Evolutionary conservation across 2,329 filamentous ascomycete genomes (phyloP).

Genomic region (Ambrosiella cleistominuta): DNA sequence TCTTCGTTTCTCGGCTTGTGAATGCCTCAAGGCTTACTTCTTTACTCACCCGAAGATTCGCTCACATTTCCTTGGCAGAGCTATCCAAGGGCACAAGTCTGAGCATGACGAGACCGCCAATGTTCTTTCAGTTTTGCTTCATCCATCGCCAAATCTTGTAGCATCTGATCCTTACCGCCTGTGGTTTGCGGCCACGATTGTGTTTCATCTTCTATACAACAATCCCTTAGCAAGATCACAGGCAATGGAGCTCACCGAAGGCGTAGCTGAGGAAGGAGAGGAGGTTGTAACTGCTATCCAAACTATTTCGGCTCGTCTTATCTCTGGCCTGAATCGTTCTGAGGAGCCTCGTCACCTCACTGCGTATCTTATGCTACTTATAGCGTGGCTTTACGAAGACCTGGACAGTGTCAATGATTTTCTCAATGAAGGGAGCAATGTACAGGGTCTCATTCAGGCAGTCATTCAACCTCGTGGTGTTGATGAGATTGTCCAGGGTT

Average conservation of each 20-base stretch:
- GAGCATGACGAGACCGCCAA: conserved; percentile 73
- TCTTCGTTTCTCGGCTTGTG: conserved; percentile 66
- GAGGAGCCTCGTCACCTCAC: conserved; percentile 66
- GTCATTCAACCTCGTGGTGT: conserved; percentile 42
- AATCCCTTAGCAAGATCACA: conserved; percentile 61
- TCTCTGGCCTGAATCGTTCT: conserved; percentile 55
- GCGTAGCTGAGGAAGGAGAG: conserved; percentile 74
- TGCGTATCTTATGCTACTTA: conserved; percentile 77
- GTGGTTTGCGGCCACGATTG: conserved; percentile 77
- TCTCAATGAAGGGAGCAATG: conserved; percentile 73
- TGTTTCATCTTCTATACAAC: conserved; percentile 73
- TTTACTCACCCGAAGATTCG: conserved; percentile 64
- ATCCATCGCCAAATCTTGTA: conserved; percentile 38
- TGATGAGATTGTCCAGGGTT: conserved; percentile 55
- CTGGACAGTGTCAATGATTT: conserved; percentile 85
- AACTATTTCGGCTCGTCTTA: conserved; percentile 68
- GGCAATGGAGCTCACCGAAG: conserved; percentile 71
- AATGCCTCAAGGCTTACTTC: conserved; percentile 88
- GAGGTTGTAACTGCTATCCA: conserved; percentile 93
- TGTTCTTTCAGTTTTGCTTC: conserved; percentile 65
- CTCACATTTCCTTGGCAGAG: conserved; percentile 68
- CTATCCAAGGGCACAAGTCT: conserved; percentile 69
- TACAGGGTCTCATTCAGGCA: conserved; percentile 69
- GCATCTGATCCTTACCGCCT: conserved; percentile 65
- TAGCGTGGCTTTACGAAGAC: conserved; percentile 84